Evolutionary conservation across 441 rosid species (phyloP).

Genomic region (Adansonia grandidieri): DNA sequence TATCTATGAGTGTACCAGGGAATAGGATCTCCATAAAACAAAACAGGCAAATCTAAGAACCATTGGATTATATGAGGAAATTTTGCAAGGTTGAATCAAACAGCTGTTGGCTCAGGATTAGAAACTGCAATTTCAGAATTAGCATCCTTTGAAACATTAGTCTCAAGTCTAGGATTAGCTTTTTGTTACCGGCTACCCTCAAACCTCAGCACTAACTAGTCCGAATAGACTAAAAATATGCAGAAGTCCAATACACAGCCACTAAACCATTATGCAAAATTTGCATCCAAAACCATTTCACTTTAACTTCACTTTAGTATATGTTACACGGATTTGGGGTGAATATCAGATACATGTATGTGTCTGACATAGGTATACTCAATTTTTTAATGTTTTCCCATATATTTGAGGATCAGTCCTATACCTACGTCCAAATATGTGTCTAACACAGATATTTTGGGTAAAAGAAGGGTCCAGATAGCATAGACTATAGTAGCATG

Average conservation of each 20-base stretch:
- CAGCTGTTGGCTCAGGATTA: not conserved
- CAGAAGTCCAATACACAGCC: not conserved
- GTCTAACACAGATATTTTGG: too few relatives aligned
- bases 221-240: not conserved
- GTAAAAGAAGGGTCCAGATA: too few relatives aligned
- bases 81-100: not conserved
- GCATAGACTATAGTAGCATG: too few relatives aligned
- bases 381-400: too few relatives aligned
- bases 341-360: too few relatives aligned
- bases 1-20: not conserved
- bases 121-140: not conserved
- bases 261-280: not conserved
- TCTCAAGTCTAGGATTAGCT: not conserved
- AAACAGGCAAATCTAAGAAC: not conserved
- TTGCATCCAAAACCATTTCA: slow-evolving; percentile 1
- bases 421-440: too few relatives aligned
- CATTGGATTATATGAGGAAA: not conserved
- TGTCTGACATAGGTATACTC: too few relatives aligned
- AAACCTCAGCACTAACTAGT: not conserved
- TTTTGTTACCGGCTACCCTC: not conserved
- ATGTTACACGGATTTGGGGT: too few relatives aligned
- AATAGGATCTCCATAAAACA: not conserved
- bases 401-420: too few relatives aligned
- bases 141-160: not conserved
- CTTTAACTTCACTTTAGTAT: not conserved